These are phyloP conservation scores for Aegilops sharonensis DNA, from an alignment of 176 grass and related monocot genomes.

Conservation along the genomic window DNA sequence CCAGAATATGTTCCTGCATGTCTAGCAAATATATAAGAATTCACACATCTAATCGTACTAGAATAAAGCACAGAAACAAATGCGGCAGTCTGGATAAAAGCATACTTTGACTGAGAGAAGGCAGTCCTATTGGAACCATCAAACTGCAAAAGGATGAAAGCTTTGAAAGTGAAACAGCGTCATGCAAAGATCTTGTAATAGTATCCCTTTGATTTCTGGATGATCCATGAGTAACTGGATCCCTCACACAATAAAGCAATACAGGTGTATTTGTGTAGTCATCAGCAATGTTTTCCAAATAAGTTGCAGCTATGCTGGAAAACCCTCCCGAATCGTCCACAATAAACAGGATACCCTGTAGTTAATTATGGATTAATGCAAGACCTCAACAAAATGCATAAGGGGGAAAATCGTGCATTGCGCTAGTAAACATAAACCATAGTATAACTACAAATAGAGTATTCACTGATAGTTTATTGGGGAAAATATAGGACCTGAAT, in stretches of 20 bases:
- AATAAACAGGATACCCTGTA: conserved; percentile 80
- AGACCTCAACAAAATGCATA: background rate
- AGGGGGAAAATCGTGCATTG: background rate
- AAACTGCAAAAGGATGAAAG: conserved; percentile 73
- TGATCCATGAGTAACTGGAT: conserved; percentile 51
- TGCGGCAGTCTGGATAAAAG: background rate
- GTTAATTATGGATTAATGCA: conserved; percentile 25
- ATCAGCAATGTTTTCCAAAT: conserved; percentile 84
- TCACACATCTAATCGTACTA: background rate
- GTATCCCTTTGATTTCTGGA: conserved; percentile 51
- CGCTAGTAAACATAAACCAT: background rate
- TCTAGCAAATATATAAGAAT: conserved; percentile 16
- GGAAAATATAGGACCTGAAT: conserved; percentile 69
- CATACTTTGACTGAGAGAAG: conserved; percentile 77
- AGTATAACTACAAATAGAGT: conserved; percentile 19
- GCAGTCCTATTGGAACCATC: conserved; percentile 75
- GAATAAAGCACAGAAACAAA: conserved; percentile 4
- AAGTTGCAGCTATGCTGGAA: conserved; percentile 63
- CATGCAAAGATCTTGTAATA: conserved; percentile 70
- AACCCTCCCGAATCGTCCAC: conserved; percentile 72
- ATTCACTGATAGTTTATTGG: conserved; percentile 9
- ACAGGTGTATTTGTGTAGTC: conserved; percentile 88
- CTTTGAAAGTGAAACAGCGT: conserved; percentile 81
- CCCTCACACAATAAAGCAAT: conserved; percentile 73
- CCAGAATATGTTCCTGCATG: background rate